Percentiles rank a stretch among this genome's conserved stretches.
Conservation (phyloP, 2,329 filamentous ascomycete genomes). For the Aureobasidium sp. region DNA sequence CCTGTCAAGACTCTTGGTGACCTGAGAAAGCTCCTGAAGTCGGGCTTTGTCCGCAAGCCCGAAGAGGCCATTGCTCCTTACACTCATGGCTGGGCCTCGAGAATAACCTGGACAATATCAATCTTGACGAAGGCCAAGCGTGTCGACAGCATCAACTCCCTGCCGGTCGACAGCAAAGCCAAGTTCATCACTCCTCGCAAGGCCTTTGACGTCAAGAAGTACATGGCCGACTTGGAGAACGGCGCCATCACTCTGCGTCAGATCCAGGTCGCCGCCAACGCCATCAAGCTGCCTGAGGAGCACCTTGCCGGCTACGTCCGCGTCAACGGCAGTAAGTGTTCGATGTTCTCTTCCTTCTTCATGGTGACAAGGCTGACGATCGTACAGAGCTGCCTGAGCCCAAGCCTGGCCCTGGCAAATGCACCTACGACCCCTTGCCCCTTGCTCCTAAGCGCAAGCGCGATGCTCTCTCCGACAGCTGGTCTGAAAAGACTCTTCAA, state of each 20-base stretch:
- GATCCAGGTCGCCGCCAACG: background rate
- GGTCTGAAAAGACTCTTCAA: background rate
- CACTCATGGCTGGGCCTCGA: background rate
- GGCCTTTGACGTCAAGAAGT: slow-evolving; percentile 1
- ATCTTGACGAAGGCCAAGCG: background rate
- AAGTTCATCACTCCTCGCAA: background rate
- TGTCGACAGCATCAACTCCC: background rate
- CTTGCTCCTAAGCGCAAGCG: background rate
- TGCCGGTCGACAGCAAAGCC: background rate
- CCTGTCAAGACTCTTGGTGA: background rate
- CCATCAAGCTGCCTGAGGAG: slow-evolving; percentile 14
- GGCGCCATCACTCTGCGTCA: background rate
- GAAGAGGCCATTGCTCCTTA: background rate
- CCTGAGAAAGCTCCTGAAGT: background rate
- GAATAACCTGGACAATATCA: background rate
- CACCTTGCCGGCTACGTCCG: background rate
- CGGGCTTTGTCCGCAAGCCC: background rate
- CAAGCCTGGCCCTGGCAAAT: background rate
- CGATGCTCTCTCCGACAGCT: background rate
- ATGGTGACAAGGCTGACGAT: background rate
- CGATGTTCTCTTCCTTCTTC: background rate
- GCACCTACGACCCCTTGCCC: background rate
- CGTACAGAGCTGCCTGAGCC: background rate
- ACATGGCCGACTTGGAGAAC: background rate
- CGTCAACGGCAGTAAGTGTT: background rate